Percentiles rank a stretch among this genome's conserved stretches.
phyloP scores from a whole-genome alignment of 2,329 filamentous ascomycete species.

The Penicillium capsulatum region DNA sequence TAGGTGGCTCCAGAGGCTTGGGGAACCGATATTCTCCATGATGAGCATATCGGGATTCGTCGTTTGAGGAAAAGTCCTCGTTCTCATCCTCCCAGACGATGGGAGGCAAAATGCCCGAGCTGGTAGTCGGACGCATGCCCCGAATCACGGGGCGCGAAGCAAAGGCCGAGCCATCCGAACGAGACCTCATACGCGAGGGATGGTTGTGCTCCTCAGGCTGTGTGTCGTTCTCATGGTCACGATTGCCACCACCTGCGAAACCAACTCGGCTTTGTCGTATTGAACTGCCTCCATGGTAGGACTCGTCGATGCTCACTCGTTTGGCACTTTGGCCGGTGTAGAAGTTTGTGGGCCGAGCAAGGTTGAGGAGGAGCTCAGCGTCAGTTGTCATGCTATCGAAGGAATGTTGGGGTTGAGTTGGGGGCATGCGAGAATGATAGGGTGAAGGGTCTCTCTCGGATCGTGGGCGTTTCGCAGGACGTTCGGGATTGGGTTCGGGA shows the following conservation, averaged over 20 bases:
- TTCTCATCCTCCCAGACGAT: constrained; percentile 33
- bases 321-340: constrained; percentile 26
- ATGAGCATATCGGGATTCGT: constrained; percentile 8
- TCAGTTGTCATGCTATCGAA: constrained; percentile 45
- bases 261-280: constrained; percentile 22
- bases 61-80: constrained; percentile 16
- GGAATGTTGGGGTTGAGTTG: constrained; percentile 15
- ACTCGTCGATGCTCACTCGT: constrained; percentile 32
- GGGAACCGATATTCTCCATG: constrained; percentile 11
- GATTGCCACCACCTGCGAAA: constrained; percentile 13
- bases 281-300: constrained; percentile 23
- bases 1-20: constrained; percentile 5
- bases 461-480: constrained; percentile 57
- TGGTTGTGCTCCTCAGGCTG: constrained; percentile 22
- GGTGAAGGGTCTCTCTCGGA: constrained; percentile 54
- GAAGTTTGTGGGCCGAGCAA: constrained; percentile 40
- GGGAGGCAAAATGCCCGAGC: constrained; percentile 33
- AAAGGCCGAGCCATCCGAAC: constrained; percentile 41
- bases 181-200: constrained; percentile 38
- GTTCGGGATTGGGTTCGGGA: constrained; percentile 37
- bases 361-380: constrained; percentile 46
- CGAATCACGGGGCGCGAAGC: constrained; percentile 36
- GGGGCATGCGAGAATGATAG: constrained; percentile 25
- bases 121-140: constrained; percentile 37
- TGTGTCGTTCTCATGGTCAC: constrained; percentile 17